These are phyloP conservation scores for Dendryphion nanum DNA, from an alignment of 2,329 filamentous ascomycete species.

Conservation along the genomic window DNA sequence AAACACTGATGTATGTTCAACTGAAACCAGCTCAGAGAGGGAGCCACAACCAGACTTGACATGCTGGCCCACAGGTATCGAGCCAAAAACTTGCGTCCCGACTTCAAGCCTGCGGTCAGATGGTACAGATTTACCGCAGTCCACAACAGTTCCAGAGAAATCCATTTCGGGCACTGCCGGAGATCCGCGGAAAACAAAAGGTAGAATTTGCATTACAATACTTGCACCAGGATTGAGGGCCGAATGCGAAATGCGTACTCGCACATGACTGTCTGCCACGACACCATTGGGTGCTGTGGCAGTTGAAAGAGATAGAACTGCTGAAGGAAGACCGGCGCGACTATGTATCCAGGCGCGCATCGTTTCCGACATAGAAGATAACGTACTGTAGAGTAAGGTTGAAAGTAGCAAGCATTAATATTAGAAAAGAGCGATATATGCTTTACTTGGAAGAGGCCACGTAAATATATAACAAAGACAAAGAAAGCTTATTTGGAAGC, in stretches of 20 bases:
- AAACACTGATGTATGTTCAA: conserved; percentile 35
- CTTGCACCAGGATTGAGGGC: conserved; percentile 44
- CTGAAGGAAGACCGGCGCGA: conserved; percentile 5
- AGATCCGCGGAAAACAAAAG: conserved; percentile 34
- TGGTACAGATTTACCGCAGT: conserved; percentile 6
- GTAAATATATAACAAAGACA: too few species aligned
- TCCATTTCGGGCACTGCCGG: conserved; percentile 44
- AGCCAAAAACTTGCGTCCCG: conserved; percentile 41
- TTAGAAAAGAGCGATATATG: too few species aligned
- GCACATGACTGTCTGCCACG: conserved; percentile 9
- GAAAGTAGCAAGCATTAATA: too few species aligned
- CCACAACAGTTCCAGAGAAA: conserved; percentile 39
- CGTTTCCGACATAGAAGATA: conserved; percentile 1
- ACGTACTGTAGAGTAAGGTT: neutral
- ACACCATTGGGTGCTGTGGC: conserved; percentile 8
- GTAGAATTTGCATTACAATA: conserved; percentile 44
- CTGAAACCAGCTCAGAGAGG: conserved; percentile 41
- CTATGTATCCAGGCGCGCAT: conserved; percentile 21
- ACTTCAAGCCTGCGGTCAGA: conserved; percentile 15
- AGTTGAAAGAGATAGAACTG: conserved; percentile 9
- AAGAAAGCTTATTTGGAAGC: too few species aligned
- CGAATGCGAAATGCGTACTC: conserved; percentile 33
- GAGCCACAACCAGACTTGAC: conserved; percentile 39
- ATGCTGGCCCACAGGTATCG: conserved; percentile 36
- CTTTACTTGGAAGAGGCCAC: too few species aligned